These are phyloP conservation scores for Penicillium janthinellum DNA, from an alignment of 2,329 filamentous ascomycete species.

Conservation along the genomic window DNA sequence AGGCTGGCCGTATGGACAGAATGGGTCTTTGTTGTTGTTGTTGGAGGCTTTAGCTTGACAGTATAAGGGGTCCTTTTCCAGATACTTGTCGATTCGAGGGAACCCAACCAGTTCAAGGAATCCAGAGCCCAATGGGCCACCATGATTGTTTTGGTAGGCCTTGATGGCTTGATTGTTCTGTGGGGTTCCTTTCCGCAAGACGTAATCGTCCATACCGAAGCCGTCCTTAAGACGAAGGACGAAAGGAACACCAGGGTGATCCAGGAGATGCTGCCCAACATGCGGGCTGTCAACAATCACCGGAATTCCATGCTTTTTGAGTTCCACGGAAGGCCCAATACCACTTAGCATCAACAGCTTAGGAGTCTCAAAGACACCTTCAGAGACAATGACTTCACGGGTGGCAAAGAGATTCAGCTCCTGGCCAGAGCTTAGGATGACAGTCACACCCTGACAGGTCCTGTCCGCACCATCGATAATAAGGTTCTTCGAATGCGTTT, in stretches of 20 bases:
- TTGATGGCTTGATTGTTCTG: constrained; percentile 25
- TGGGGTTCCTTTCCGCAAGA: constrained; percentile 41
- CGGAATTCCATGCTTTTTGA: constrained; percentile 36
- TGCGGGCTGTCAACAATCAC: constrained; percentile 37
- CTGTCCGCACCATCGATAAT: constrained; percentile 53
- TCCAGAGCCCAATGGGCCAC: constrained; percentile 34
- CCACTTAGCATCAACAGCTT: constrained; percentile 56
- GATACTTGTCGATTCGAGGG: constrained; percentile 57
- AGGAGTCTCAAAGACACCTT: constrained; percentile 56
- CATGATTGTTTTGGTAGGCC: not conserved
- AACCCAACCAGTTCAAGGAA: constrained; percentile 60
- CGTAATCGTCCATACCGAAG: constrained; percentile 42
- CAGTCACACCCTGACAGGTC: constrained; percentile 50
- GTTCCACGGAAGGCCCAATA: constrained; percentile 46
- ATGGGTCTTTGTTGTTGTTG: constrained; percentile 52
- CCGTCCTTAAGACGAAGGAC: constrained; percentile 49
- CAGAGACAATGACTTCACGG: constrained; percentile 52
- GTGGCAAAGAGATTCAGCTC: constrained; percentile 52
- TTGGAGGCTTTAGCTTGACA: constrained; percentile 45
- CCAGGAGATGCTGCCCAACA: constrained; percentile 37
- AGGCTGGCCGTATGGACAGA: constrained; percentile 59
- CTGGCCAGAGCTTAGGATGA: constrained; percentile 45
- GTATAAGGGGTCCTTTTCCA: constrained; percentile 55
- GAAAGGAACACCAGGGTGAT: constrained; percentile 47
- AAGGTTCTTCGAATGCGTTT: constrained; percentile 55